Percentiles rank a stretch among this genome's conserved stretches.
Evolutionary conservation across 495 filamentous ascomycete genomes (phyloP).

Genomic region (Lepraria neglecta): DNA sequence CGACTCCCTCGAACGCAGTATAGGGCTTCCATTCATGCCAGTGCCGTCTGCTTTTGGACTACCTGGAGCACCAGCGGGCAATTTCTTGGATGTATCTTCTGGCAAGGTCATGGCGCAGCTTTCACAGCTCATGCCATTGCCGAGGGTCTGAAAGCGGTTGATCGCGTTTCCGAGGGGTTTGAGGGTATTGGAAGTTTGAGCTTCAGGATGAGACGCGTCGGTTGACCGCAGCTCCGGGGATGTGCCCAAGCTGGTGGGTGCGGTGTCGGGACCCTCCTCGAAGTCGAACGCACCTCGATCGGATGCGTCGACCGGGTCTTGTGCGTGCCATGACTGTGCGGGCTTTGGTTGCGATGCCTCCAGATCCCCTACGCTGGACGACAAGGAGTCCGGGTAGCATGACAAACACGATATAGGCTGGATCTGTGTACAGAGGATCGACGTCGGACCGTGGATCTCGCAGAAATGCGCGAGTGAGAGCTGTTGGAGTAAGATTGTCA

Average conservation of each 20-base stretch:
- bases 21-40: conserved; percentile 49
- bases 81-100: conserved; percentile 46
- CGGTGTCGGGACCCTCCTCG: conserved; percentile 14
- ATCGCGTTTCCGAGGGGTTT: conserved; percentile 13
- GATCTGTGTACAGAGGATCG: conserved; percentile 89
- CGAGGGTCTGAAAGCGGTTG: conserved; percentile 13
- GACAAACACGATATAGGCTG: conserved; percentile 68
- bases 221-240: conserved; percentile 13
- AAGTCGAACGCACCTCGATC: conserved; percentile 18
- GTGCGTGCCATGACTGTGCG: not conserved
- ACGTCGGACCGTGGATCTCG: conserved; percentile 90
- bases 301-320: not conserved
- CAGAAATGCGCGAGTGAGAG: conserved; percentile 95
- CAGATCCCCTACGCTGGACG: conserved; percentile 22
- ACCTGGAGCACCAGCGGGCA: conserved; percentile 49
- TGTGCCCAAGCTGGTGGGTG: conserved; percentile 13
- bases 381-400: conserved; percentile 46
- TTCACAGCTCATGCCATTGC: conserved; percentile 47
- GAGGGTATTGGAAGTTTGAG: conserved; percentile 21
- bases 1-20: conserved; percentile 49
- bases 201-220: conserved; percentile 4
- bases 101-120: conserved; percentile 55
- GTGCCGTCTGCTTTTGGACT: conserved; percentile 45
- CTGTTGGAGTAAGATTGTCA: conserved; percentile 39
- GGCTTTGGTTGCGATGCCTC: conserved; percentile 6